Percentiles rank a stretch among this genome's conserved stretches.
Evolutionary conservation across 2,329 filamentous ascomycete species (phyloP).

Genomic region (Beauveria pseudobassiana): DNA sequence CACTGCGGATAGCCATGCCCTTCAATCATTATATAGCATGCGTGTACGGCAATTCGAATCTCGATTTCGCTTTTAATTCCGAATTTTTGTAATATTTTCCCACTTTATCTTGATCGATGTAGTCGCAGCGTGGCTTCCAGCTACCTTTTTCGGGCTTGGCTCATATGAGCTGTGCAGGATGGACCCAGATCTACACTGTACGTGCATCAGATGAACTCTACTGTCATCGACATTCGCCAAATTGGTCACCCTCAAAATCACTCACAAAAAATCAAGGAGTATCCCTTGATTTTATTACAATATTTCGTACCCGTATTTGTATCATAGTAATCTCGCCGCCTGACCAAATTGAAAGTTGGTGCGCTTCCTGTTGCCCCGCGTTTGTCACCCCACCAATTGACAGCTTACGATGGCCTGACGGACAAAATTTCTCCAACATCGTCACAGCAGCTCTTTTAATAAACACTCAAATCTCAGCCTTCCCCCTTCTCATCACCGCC

Average conservation of each 20-base stretch:
- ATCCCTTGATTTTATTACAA: not conserved
- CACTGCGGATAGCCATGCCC: too few relatives aligned
- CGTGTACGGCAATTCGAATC: too few relatives aligned
- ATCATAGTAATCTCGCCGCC: not conserved
- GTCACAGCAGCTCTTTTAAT: not conserved
- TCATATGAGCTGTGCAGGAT: not conserved
- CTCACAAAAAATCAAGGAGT: not conserved
- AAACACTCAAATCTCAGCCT: not conserved
- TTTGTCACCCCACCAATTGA: conserved; percentile 1
- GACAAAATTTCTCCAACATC: not conserved
- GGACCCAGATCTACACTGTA: not conserved
- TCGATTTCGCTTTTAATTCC: too few relatives aligned
- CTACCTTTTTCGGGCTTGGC: too few relatives aligned
- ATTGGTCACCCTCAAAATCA: not conserved
- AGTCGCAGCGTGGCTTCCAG: too few relatives aligned
- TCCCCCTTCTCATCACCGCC: not conserved
- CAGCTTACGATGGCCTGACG: not conserved
- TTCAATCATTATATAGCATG: too few relatives aligned
- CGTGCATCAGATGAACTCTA: not conserved
- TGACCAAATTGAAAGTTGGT: not conserved
- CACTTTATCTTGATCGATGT: too few relatives aligned
- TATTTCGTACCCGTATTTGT: not conserved
- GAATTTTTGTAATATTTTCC: too few relatives aligned
- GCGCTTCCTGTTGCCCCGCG: not conserved
- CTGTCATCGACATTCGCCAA: not conserved